Evolutionary conservation across 495 filamentous ascomycete species (phyloP), one percentile per base, ranked within the genome.

Genomic region (Penicillium cinerascens): DNA sequence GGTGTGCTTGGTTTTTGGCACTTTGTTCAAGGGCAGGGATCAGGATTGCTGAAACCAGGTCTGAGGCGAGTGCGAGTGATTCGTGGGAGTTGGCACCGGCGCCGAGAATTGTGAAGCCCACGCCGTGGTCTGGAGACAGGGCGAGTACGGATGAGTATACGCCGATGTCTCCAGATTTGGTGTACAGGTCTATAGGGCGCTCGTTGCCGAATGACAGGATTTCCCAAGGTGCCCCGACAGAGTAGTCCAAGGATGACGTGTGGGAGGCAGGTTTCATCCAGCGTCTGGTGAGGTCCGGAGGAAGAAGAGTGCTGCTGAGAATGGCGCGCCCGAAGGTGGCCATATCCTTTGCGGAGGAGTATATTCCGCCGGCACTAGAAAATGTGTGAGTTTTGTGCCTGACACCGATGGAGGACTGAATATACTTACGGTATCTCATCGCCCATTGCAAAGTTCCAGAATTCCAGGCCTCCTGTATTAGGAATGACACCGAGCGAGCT

Each of bases 171-270:
- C 82, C 82, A 17, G 63, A 51, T 54, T 83, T 83, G 37, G 75
- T 79, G 64, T 83, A 84, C n/a, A 82, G 60, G 20, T 82, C 78
- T 25, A 78, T 61, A 0, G 71, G 49, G 6, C 67, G 63, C 16
- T 52, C 27, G 21, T 23, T 39, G 0, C 53, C 17, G 8, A 62
- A 50, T 2, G 55, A 51, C 8, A 51, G 59, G 26, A 85, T 78
- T 27, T 84, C 83, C 81, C 82, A 86, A 0, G 84, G 83, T 1
- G 76, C 74, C 17, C 81, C 75, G 5, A 85, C 64, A 10, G 71
- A 68, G 23, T 72, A 64, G 16, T 59, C 57, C 0, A 77, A 59
- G 29, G 74, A 71, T 3, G 81, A 69, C 3, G 80, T 82, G 20
- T 78, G 67, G 0, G 72, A 55, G 6, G 53, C 40, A 0, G 82